Evolutionary conservation across 495 filamentous ascomycete species (phyloP).

Genomic region (Viridothelium virens): DNA sequence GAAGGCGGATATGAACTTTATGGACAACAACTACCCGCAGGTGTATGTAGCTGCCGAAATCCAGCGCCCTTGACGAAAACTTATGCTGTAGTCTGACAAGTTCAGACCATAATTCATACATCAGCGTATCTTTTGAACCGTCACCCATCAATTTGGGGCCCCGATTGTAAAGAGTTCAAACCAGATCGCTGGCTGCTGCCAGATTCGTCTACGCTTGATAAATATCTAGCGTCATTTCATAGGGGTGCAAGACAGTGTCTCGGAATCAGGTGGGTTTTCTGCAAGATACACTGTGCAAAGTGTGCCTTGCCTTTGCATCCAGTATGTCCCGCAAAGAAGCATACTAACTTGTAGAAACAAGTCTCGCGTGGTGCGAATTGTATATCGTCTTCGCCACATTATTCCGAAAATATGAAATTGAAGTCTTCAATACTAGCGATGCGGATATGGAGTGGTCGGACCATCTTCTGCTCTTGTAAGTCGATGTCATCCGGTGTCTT

Average conservation of each 20-base stretch:
- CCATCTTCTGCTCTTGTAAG: background rate
- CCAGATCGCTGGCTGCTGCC: constrained; percentile 29
- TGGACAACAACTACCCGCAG: background rate
- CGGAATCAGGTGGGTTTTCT: background rate
- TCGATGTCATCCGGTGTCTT: background rate
- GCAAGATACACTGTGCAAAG: too few species aligned
- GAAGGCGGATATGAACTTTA: background rate
- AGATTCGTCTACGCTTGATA: background rate
- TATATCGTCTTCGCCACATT: background rate
- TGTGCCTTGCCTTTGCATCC: background rate
- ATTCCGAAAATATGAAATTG: background rate
- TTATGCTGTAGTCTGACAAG: background rate
- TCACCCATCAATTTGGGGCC: constrained; percentile 28
- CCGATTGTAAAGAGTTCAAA: constrained; percentile 24
- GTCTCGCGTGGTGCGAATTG: constrained; percentile 2
- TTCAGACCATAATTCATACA: background rate
- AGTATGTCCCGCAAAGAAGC: background rate
- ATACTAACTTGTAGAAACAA: background rate
- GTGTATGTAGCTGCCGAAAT: background rate
- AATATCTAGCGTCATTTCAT: background rate
- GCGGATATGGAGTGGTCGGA: background rate
- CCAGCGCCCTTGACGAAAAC: background rate
- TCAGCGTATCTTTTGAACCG: constrained; percentile 23
- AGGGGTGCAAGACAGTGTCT: constrained; percentile 3
- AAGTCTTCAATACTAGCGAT: constrained; percentile 5